These are phyloP conservation scores for Prinsepia uniflora DNA, from an alignment of 306 rosid species.

Conservation along the genomic window DNA sequence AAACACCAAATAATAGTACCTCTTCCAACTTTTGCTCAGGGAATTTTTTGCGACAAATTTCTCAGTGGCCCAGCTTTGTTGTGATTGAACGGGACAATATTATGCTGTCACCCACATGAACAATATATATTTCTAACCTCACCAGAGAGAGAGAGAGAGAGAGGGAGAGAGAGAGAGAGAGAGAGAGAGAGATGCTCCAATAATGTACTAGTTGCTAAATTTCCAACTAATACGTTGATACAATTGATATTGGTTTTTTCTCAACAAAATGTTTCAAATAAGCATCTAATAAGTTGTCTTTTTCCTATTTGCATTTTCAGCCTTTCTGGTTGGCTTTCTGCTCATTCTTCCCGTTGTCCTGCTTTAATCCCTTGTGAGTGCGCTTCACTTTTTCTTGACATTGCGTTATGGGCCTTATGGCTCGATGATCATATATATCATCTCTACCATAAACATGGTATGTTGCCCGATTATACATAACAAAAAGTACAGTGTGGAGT, in stretches of 20 bases:
- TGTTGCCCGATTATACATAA: too few relatives aligned
- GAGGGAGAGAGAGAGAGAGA: background rate
- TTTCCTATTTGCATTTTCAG: constrained; percentile 28
- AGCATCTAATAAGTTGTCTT: constrained; percentile 24
- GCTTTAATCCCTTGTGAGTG: background rate
- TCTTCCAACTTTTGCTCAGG: background rate
- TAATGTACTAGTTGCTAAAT: background rate
- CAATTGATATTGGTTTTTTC: constrained; percentile 21
- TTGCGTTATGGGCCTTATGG: background rate
- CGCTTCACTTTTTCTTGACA: constrained; percentile 10
- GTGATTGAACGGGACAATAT: background rate
- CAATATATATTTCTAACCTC: background rate
- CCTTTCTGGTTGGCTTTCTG: constrained; percentile 25
- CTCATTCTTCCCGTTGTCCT: background rate
- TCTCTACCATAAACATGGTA: background rate
- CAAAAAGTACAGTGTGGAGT: too few relatives aligned
- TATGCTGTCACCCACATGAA: constrained; percentile 6
- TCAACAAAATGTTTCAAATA: constrained; percentile 5
- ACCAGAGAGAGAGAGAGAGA: background rate
- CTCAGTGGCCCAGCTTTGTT: background rate
- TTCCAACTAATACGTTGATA: constrained; percentile 15
- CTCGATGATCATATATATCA: too few relatives aligned
- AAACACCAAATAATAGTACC: background rate
- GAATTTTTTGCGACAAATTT: background rate
- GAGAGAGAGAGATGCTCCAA: too few relatives aligned